Conservation (phyloP, 257 asterid genomes). For the Rhazya stricta region DNA sequence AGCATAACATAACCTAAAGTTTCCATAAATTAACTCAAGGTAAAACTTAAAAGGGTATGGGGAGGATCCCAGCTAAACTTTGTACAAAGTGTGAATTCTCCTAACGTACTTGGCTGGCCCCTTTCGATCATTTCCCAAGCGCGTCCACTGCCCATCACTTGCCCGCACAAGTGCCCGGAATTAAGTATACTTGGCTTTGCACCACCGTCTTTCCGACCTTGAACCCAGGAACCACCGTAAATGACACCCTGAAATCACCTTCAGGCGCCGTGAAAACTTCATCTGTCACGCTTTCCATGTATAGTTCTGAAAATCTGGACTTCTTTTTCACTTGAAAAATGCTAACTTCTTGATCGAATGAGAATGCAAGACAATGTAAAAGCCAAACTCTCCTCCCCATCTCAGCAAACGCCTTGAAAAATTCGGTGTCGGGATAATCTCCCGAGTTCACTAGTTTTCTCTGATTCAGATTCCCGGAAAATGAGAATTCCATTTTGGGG, state of each 20-base stretch:
- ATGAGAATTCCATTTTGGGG: constrained; percentile 91
- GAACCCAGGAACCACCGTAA: constrained; percentile 94
- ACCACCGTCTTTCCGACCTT: constrained; percentile 69
- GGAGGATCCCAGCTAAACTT: constrained; percentile 8
- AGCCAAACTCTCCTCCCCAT: constrained; percentile 94
- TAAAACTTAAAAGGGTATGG: neutral
- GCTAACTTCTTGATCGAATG: constrained; percentile 50
- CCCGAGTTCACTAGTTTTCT: constrained; percentile 69
- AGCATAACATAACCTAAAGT: neutral
- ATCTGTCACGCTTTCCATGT: constrained; percentile 79
- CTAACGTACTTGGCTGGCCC: neutral
- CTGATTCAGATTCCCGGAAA: constrained; percentile 77
- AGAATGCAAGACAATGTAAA: constrained; percentile 60
- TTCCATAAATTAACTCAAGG: neutral
- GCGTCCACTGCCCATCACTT: constrained; percentile 19
- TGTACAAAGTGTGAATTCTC: constrained; percentile 6
- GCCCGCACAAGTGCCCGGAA: constrained; percentile 31
- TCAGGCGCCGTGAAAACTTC: constrained; percentile 47
- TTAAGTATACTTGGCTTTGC: constrained; percentile 83
- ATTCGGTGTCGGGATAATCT: constrained; percentile 78
- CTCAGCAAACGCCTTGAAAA: constrained; percentile 74
- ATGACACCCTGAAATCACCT: constrained; percentile 58
- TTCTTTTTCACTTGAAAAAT: constrained; percentile 50
- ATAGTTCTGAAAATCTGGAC: constrained; percentile 63
- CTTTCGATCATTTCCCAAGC: neutral